Conservation (phyloP, 2,329 filamentous ascomycete species). For the Rasamsonia emersonii region DNA sequence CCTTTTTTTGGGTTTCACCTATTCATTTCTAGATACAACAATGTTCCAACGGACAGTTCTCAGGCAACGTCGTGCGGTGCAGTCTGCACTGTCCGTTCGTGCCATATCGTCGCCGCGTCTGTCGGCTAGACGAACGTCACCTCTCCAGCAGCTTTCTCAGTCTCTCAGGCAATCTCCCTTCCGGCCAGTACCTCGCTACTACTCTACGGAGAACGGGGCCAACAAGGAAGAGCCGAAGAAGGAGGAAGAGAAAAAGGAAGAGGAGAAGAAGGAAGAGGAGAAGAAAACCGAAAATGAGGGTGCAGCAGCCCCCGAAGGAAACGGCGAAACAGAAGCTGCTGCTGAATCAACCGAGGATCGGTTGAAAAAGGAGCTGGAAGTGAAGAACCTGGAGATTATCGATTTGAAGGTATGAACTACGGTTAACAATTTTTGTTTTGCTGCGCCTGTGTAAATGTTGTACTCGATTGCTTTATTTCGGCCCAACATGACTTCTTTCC, state of each 20-base stretch:
- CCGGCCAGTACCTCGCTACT: slow-evolving; percentile 28
- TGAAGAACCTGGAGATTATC: slow-evolving; percentile 61
- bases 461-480: neutral
- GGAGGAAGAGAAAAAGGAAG: slow-evolving; percentile 6
- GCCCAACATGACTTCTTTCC: too few relatives aligned
- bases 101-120: slow-evolving; percentile 24
- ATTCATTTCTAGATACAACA: slow-evolving; percentile 8
- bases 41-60: slow-evolving; percentile 38
- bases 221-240: slow-evolving; percentile 16
- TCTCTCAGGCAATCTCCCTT: slow-evolving; percentile 24
- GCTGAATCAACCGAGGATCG: slow-evolving; percentile 37
- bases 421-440: slow-evolving; percentile 1
- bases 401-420: slow-evolving; percentile 68
- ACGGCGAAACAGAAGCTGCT: slow-evolving; percentile 30
- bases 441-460: too few relatives aligned
- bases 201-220: slow-evolving; percentile 33
- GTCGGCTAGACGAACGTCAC: slow-evolving; percentile 26
- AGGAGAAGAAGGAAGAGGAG: slow-evolving; percentile 11
- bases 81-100: slow-evolving; percentile 25
- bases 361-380: slow-evolving; percentile 59
- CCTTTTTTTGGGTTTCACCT: slow-evolving; percentile 4
- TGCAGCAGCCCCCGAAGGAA: slow-evolving; percentile 36
- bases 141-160: slow-evolving; percentile 21
- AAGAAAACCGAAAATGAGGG: slow-evolving; percentile 32
- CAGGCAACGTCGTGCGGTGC: slow-evolving; percentile 32